These are phyloP conservation scores for Lecanicillium sp. DNA, from an alignment of 2,329 filamentous ascomycete species.

Conservation along the genomic window DNA sequence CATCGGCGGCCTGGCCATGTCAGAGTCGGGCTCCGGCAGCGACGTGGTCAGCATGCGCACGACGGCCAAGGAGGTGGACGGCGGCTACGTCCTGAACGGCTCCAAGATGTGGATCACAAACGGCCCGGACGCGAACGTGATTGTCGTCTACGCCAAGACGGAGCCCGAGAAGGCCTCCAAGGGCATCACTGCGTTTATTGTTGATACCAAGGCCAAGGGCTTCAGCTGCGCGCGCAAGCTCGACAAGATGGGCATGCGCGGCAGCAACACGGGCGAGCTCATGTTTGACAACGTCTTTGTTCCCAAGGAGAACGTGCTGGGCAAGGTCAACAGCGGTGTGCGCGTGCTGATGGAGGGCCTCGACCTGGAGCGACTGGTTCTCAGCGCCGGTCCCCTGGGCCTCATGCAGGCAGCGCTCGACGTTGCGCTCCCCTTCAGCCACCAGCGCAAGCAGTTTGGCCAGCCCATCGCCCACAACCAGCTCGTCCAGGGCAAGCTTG, in stretches of 20 bases:
- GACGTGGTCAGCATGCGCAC: conserved; percentile 97
- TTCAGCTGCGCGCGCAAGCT: conserved; percentile 87
- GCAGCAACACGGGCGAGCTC: conserved; percentile 91
- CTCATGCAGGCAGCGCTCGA: conserved; percentile 93
- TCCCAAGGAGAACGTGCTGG: conserved; percentile 73
- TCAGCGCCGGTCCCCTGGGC: conserved; percentile 84
- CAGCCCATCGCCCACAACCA: conserved; percentile 86
- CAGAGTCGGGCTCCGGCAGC: conserved; percentile 80
- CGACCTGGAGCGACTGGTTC: conserved; percentile 86
- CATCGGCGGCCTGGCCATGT: conserved; percentile 90
- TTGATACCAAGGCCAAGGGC: conserved; percentile 64
- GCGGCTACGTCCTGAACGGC: conserved; percentile 79
- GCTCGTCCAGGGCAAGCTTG: conserved; percentile 84
- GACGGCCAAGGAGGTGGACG: conserved; percentile 71
- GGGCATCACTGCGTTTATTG: conserved; percentile 92
- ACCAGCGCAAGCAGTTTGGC: conserved; percentile 84
- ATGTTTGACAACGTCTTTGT: conserved; percentile 90
- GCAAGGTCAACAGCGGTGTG: conserved; percentile 73
- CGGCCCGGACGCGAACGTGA: conserved; percentile 84
- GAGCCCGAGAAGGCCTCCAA: conserved; percentile 72
- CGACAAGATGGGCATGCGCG: conserved; percentile 97
- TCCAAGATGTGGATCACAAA: conserved; percentile 99
- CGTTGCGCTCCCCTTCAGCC: conserved; percentile 79
- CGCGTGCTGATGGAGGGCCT: conserved; percentile 93
- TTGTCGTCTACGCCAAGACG: conserved; percentile 97